Evolutionary conservation across 2,329 filamentous ascomycete species (phyloP).

Genomic region (Epichloe typhina): DNA sequence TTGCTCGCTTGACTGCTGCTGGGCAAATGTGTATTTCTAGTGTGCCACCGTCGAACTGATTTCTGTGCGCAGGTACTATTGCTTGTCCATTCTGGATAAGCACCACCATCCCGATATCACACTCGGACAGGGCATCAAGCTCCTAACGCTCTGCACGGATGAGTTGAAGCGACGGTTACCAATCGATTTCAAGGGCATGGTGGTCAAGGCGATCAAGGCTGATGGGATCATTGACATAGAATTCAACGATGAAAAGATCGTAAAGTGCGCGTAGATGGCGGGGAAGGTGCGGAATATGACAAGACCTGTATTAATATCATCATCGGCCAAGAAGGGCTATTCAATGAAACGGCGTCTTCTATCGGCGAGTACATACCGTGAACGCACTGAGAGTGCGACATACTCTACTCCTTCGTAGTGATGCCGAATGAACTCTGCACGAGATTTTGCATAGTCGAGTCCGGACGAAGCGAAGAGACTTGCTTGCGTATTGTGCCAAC

Average conservation of each 20-base stretch:
- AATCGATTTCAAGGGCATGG: constrained; percentile 96
- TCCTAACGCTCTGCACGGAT: constrained; percentile 88
- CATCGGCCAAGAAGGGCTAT: constrained; percentile 1
- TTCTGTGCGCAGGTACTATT: constrained; percentile 65
- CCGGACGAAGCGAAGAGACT: not conserved
- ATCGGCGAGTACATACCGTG: not conserved
- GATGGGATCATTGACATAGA: constrained; percentile 78
- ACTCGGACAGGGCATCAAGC: constrained; percentile 79
- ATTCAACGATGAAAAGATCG: constrained; percentile 69
- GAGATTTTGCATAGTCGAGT: no score
- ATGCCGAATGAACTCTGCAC: not conserved
- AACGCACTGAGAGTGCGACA: not conserved
- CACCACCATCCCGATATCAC: constrained; percentile 93
- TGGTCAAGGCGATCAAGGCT: constrained; percentile 89
- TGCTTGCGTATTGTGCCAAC: not conserved
- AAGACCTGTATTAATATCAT: constrained; percentile 24
- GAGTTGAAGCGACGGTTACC: constrained; percentile 94
- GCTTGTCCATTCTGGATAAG: constrained; percentile 93
- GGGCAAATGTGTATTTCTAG: not conserved
- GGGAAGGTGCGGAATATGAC: constrained; percentile 7
- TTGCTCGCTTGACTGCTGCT: not conserved
- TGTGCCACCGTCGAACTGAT: not conserved
- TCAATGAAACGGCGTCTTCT: not conserved
- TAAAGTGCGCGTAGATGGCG: constrained; percentile 39
- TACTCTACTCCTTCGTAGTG: not conserved